Percentiles rank a stretch among this genome's conserved stretches.
Evolutionary conservation across 2,329 filamentous ascomycete genomes (phyloP).

Genomic region (Xylariaceae sp.): DNA sequence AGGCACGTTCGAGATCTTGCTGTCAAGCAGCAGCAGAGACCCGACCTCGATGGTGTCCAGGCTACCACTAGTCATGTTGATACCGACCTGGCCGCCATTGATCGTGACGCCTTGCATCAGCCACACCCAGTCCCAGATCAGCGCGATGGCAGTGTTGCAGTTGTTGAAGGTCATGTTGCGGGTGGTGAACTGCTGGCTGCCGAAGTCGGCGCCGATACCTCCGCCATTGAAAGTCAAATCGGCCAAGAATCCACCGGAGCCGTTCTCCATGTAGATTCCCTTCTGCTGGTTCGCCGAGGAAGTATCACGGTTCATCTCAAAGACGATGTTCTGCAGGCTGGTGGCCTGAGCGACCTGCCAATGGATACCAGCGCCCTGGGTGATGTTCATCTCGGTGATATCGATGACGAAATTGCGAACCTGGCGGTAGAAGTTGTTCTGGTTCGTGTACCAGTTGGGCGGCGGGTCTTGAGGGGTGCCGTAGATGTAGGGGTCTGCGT

Average conservation of each 20-base stretch:
- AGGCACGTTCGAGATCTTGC: slow-evolving; percentile 65
- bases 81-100: slow-evolving; percentile 64
- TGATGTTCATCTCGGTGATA: slow-evolving; percentile 55
- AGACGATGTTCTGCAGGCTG: slow-evolving; percentile 71
- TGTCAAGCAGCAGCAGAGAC: slow-evolving; percentile 77
- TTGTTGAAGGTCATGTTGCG: slow-evolving; percentile 76
- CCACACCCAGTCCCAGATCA: slow-evolving; percentile 93
- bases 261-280: slow-evolving; percentile 80
- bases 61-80: slow-evolving; percentile 67
- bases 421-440: slow-evolving; percentile 79
- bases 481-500: slow-evolving; percentile 70
- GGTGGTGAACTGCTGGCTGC: slow-evolving; percentile 81
- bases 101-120: slow-evolving; percentile 69
- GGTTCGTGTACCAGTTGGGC: slow-evolving; percentile 70
- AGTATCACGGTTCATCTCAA: slow-evolving; percentile 66
- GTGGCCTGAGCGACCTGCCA: slow-evolving; percentile 84
- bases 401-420: slow-evolving; percentile 78
- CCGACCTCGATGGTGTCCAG: slow-evolving; percentile 66
- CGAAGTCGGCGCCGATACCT: slow-evolving; percentile 68
- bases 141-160: slow-evolving; percentile 75
- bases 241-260: slow-evolving; percentile 75
- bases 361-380: slow-evolving; percentile 63
- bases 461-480: slow-evolving; percentile 38
- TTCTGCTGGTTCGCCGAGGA: slow-evolving; percentile 59
- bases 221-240: slow-evolving; percentile 81